Evolutionary conservation across 2,329 filamentous ascomycete species (phyloP).

Genomic region (Tricladium varicosporioides): DNA sequence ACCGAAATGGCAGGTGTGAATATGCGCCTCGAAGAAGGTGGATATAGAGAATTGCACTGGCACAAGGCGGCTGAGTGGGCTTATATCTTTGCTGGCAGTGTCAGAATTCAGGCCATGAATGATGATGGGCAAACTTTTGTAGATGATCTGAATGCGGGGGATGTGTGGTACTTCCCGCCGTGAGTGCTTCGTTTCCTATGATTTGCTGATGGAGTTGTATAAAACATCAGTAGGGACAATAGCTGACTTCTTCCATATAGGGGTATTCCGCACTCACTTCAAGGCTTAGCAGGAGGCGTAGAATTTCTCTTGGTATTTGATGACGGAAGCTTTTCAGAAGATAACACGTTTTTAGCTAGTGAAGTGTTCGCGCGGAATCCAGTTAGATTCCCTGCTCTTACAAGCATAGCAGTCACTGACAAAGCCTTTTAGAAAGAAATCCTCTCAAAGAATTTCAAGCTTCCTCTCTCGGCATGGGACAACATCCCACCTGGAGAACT

Average conservation of each 20-base stretch:
- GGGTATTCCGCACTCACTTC: conserved; percentile 74
- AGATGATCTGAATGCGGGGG: conserved; percentile 72
- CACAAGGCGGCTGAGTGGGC: conserved; percentile 80
- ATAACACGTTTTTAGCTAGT: conserved; percentile 71
- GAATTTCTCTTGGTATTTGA: conserved; percentile 65
- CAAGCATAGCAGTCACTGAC: background rate
- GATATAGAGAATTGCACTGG: conserved; percentile 77
- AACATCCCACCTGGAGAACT: conserved; percentile 46
- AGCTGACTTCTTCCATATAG: no score
- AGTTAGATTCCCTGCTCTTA: no score
- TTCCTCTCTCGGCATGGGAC: conserved; percentile 46
- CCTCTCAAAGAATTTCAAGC: conserved; percentile 53
- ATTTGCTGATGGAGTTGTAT: no score
- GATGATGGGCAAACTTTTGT: conserved; percentile 75
- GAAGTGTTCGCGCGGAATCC: conserved; percentile 62
- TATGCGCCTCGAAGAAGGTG: conserved; percentile 72
- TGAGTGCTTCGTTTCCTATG: no score
- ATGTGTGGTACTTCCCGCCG: conserved; percentile 62
- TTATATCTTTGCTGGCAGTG: conserved; percentile 68
- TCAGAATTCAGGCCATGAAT: conserved; percentile 71
- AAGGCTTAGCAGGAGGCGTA: conserved; percentile 66
- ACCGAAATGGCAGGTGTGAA: conserved; percentile 75
- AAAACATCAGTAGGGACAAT: no score
- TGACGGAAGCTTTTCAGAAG: conserved; percentile 56
- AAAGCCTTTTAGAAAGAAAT: conserved; percentile 39